Evolutionary conservation across 345 rosid genomes (phyloP).

Genomic region (Ceriops zippeliana): DNA sequence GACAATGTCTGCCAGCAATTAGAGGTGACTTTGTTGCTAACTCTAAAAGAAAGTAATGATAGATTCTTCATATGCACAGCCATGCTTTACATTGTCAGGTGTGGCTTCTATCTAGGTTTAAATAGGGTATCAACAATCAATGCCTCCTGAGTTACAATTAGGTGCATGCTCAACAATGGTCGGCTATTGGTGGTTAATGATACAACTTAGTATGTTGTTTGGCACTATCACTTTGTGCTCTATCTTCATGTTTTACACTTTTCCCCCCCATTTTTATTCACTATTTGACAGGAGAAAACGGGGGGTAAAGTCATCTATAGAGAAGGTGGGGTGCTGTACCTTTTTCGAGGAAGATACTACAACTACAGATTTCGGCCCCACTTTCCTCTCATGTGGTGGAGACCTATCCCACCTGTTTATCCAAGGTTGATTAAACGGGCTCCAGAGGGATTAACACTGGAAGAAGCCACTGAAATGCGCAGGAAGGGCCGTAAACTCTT

Average conservation of each 20-base stretch:
- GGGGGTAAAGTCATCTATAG: conserved; percentile 85
- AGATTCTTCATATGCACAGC: background rate
- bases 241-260: background rate
- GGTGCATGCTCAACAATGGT: too few species aligned
- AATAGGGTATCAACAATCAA: too few species aligned
- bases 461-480: conserved; percentile 75
- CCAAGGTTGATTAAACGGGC: conserved; percentile 63
- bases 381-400: conserved; percentile 95
- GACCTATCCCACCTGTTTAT: conserved; percentile 70
- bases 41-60: background rate
- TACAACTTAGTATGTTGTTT: background rate
- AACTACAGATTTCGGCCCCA: conserved; percentile 70
- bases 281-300: conserved; percentile 63
- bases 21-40: conserved; percentile 47
- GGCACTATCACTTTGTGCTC: background rate
- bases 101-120: background rate
- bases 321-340: conserved; percentile 68
- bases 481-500: conserved; percentile 64
- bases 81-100: background rate
- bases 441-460: conserved; percentile 68
- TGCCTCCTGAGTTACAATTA: too few species aligned
- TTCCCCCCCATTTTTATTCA: background rate
- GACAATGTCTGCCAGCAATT: conserved; percentile 79
- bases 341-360: conserved; percentile 91
- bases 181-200: background rate